Conservation (phyloP, 345 rosid genomes). For the Streptanthus diversifolius region DNA sequence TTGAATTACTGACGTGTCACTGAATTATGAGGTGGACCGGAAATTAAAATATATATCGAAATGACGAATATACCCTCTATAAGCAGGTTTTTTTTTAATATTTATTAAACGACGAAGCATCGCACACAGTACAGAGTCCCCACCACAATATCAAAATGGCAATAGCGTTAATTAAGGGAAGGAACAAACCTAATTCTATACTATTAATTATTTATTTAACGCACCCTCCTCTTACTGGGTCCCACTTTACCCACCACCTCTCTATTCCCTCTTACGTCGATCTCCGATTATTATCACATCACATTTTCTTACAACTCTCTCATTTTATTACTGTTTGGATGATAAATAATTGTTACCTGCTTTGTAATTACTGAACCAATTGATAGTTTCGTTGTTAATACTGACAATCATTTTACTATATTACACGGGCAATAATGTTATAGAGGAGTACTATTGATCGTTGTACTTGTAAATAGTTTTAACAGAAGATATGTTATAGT, state of each 20-base stretch:
- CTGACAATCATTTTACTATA: not conserved
- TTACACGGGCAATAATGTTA: not conserved
- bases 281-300: constrained; percentile 30
- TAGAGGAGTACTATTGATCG: not conserved
- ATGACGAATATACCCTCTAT: constrained; percentile 1
- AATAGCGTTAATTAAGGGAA: constrained; percentile 37
- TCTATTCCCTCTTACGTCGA: constrained; percentile 23
- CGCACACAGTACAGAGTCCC: constrained; percentile 18
- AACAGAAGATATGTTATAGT: not conserved
- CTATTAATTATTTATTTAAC: constrained; percentile 12
- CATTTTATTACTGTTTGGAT: not conserved
- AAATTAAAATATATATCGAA: not conserved
- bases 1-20: constrained; percentile 8
- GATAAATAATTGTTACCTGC: no score
- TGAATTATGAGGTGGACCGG: not conserved
- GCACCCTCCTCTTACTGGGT: not conserved
- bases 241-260: constrained; percentile 34
- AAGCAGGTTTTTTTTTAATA: not conserved
- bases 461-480: not conserved
- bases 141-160: constrained; percentile 34
- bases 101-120: not conserved
- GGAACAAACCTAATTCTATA: constrained; percentile 25
- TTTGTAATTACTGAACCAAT: not conserved
- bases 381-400: not conserved
- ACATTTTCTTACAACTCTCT: not conserved